Conservation (phyloP, 495 filamentous ascomycete species). For the Hyaloscypha hepaticicola region DNA sequence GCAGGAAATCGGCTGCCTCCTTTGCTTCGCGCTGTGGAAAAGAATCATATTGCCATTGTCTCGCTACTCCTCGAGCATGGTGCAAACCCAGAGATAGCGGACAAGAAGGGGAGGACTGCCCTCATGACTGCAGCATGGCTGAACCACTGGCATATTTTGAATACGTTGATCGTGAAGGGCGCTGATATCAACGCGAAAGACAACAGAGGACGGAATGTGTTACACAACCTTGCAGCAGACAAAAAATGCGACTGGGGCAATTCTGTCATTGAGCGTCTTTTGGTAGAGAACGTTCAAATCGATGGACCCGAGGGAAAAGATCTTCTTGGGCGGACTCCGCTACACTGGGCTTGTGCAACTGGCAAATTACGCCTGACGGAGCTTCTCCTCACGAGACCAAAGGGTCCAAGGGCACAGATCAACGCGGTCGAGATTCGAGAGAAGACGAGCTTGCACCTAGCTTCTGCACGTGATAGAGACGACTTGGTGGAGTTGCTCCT, state of each 20-base stretch:
- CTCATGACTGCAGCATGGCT: conserved; percentile 32
- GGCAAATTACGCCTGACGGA: conserved; percentile 56
- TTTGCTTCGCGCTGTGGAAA: conserved; percentile 51
- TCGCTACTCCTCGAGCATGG: conserved; percentile 38
- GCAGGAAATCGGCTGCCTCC: conserved; percentile 43
- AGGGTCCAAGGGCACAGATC: conserved; percentile 45
- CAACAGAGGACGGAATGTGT: conserved; percentile 30
- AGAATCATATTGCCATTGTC: conserved; percentile 42
- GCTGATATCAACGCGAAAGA: conserved; percentile 33
- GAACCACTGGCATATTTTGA: conserved; percentile 29
- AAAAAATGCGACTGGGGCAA: conserved; percentile 53
- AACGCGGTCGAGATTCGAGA: conserved; percentile 52
- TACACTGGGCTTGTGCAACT: conserved; percentile 65
- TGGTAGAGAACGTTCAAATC: conserved; percentile 43
- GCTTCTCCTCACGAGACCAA: conserved; percentile 48
- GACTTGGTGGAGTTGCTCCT: conserved; percentile 57
- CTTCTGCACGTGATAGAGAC: conserved; percentile 44
- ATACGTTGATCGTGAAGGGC: conserved; percentile 27
- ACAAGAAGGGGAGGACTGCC: conserved; percentile 34
- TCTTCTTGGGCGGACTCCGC: conserved; percentile 50
- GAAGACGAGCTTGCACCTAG: conserved; percentile 61
- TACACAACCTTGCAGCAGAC: conserved; percentile 59
- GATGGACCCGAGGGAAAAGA: conserved; percentile 44
- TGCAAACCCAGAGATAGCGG: conserved; percentile 43
- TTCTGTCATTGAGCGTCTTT: conserved; percentile 46